Percentiles rank a stretch among this genome's conserved stretches.
These are phyloP conservation scores for Malus orientalis DNA, from an alignment of 306 rosid species.

Conservation along the genomic window DNA sequence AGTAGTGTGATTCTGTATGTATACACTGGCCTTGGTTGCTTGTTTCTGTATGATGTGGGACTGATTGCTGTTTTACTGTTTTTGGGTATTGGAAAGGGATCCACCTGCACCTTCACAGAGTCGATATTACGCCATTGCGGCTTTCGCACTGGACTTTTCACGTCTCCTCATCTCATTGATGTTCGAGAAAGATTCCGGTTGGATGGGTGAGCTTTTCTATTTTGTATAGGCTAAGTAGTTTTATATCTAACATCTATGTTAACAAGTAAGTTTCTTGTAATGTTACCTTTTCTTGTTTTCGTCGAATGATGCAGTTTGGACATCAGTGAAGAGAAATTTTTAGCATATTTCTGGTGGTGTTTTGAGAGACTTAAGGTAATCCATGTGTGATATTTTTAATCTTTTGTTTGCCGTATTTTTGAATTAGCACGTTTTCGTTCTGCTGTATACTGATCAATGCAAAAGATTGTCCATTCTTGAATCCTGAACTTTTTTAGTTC, in stretches of 20 bases:
- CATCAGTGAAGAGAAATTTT: conserved; percentile 60
- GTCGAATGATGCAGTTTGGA: conserved; percentile 50
- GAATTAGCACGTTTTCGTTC: background rate
- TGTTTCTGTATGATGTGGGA: conserved; percentile 5
- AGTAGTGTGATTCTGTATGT: background rate
- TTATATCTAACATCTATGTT: background rate
- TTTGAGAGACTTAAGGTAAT: conserved; percentile 64
- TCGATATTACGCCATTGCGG: conserved; percentile 82
- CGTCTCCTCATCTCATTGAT: conserved; percentile 98
- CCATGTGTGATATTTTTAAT: background rate
- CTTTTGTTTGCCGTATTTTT: background rate
- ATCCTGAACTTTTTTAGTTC: background rate
- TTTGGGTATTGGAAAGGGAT: conserved; percentile 52
- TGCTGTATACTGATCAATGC: background rate
- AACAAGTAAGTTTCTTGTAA: background rate
- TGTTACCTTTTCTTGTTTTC: conserved; percentile 6
- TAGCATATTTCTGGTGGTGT: conserved; percentile 96
- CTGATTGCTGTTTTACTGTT: conserved; percentile 14
- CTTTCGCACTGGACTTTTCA: conserved; percentile 83
- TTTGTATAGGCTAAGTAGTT: background rate
- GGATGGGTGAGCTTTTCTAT: conserved; percentile 60
- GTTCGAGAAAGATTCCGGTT: conserved; percentile 84
- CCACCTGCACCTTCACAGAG: conserved; percentile 90
- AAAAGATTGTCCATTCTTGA: background rate
- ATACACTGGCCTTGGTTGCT: background rate